Percentiles rank a stretch among this genome's conserved stretches.
phyloP scores from a whole-genome alignment of 140 eudicot genomes.

The Bidens hawaiensis region DNA sequence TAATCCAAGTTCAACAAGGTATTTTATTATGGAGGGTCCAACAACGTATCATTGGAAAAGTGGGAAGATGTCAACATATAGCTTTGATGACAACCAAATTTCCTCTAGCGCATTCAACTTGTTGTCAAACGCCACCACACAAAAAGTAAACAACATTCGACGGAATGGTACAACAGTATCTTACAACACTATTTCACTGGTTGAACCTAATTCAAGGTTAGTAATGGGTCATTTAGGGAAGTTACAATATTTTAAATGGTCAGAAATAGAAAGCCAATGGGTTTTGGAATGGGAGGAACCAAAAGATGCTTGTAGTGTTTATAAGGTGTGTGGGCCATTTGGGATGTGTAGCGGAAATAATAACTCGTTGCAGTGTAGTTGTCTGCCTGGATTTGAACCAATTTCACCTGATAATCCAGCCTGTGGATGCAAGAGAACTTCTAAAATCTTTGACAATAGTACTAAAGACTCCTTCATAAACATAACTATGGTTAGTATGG shows the following conservation, averaged over 20 bases:
- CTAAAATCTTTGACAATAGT: constrained; percentile 29
- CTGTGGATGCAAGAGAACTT: background rate
- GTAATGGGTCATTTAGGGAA: constrained; percentile 1
- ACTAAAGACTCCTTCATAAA: background rate
- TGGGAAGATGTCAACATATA: background rate
- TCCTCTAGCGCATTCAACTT: background rate
- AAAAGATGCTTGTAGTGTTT: constrained; percentile 18
- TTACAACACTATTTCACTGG: background rate
- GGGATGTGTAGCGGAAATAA: background rate
- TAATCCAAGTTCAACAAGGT: background rate
- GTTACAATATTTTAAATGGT: background rate
- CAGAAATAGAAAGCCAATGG: background rate
- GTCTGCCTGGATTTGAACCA: constrained; percentile 42
- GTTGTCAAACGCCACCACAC: background rate
- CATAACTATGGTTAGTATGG: background rate
- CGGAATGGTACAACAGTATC: background rate
- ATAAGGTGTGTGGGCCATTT: constrained; percentile 38
- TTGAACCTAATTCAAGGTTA: constrained; percentile 1
- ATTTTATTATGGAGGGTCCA: background rate
- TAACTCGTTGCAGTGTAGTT: constrained; percentile 19
- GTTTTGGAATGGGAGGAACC: constrained; percentile 21
- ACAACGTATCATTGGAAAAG: background rate
- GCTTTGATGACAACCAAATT: background rate
- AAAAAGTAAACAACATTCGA: background rate
- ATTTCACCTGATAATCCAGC: constrained; percentile 8